Evolutionary conservation across 2,329 filamentous ascomycete genomes (phyloP).

Genomic region (Sphaerostilbella broomeana): DNA sequence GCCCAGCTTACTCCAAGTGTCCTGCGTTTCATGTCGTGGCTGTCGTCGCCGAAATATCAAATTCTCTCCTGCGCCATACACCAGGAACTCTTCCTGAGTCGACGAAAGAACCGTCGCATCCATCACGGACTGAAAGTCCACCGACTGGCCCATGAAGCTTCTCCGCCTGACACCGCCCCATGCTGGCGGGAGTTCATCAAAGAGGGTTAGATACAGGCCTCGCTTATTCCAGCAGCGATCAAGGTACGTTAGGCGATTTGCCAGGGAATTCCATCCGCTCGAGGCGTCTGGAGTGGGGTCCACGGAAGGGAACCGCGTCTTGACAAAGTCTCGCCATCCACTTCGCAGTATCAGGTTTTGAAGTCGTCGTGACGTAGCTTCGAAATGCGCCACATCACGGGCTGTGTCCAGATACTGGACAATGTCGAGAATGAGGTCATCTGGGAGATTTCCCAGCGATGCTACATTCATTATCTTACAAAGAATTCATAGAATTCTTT

Average conservation of each 20-base stretch:
- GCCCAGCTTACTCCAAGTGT: conserved; percentile 31
- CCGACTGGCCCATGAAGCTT: conserved; percentile 24
- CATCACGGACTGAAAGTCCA: conserved; percentile 41
- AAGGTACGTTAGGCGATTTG: conserved; percentile 43
- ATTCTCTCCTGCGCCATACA: conserved; percentile 47
- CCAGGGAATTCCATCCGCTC: conserved; percentile 33
- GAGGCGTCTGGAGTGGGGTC: conserved; percentile 22
- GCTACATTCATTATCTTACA: conserved; percentile 19
- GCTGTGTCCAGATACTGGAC: conserved; percentile 42
- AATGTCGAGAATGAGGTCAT: conserved; percentile 45
- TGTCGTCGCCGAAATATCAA: conserved; percentile 37
- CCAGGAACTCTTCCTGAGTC: conserved; percentile 39
- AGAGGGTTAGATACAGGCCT: conserved; percentile 31
- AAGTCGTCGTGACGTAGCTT: conserved; percentile 33
- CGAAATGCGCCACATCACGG: conserved; percentile 39
- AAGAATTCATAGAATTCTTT: not conserved
- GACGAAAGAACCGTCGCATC: conserved; percentile 35
- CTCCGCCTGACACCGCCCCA: conserved; percentile 15
- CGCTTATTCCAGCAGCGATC: conserved; percentile 48
- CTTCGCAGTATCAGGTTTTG: conserved; percentile 32
- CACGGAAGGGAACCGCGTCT: conserved; percentile 37
- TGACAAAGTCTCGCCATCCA: conserved; percentile 47
- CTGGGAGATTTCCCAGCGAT: conserved; percentile 38
- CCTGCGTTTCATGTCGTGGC: conserved; percentile 17
- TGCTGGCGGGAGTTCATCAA: conserved; percentile 18